These are phyloP conservation scores for Pachysolen tannophilus DNA, from an alignment of 805 yeast species.

Conservation along the genomic window DNA sequence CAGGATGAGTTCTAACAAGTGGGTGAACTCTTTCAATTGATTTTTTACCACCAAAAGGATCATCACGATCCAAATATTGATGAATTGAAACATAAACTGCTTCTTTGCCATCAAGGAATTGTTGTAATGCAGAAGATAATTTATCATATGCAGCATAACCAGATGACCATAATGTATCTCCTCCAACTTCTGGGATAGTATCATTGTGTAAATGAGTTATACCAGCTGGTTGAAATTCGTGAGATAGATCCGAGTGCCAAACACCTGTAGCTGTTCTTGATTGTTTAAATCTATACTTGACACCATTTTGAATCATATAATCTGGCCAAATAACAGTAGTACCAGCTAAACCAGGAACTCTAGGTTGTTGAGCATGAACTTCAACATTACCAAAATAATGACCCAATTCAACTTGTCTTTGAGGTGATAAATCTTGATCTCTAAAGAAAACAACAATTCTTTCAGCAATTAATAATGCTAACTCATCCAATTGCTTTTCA, in stretches of 20 bases:
- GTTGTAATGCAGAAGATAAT: constrained; percentile 39
- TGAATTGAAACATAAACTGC: constrained; percentile 31
- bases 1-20: constrained; percentile 51
- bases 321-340: constrained; percentile 35
- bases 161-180: constrained; percentile 48
- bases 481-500: constrained; percentile 33
- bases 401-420: constrained; percentile 35
- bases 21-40: constrained; percentile 49
- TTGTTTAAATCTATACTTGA: constrained; percentile 3
- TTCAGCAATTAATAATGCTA: constrained; percentile 35
- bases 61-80: constrained; percentile 30
- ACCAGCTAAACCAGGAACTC: constrained; percentile 28
- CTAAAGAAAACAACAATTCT: constrained; percentile 42
- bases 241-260: constrained; percentile 42
- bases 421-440: constrained; percentile 36
- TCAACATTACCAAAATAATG: constrained; percentile 38
- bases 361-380: constrained; percentile 27
- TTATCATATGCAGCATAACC: constrained; percentile 47
- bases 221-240: constrained; percentile 40
- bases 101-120: constrained; percentile 30
- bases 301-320: constrained; percentile 14
- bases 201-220: constrained; percentile 38
- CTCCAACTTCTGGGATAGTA: constrained; percentile 38
- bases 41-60: constrained; percentile 33
- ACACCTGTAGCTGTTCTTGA: constrained; percentile 13